Evolutionary conservation across 768 basidiomycete genomes (phyloP).

Genomic region (Suillus paluster): DNA sequence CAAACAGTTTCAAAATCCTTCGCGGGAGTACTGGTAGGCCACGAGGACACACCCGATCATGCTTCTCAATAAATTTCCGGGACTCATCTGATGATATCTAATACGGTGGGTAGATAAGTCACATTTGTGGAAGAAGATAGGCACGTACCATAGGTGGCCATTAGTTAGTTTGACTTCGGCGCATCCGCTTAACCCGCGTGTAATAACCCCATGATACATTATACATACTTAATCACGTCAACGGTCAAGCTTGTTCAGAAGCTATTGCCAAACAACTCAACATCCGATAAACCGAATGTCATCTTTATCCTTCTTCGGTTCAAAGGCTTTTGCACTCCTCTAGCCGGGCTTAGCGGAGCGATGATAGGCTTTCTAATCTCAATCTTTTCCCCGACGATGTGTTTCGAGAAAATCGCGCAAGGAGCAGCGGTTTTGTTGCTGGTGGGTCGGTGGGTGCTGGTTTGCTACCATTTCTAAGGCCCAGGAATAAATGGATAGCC

Average conservation of each 20-base stretch:
- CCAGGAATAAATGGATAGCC: not conserved
- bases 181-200: no score
- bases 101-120: not conserved
- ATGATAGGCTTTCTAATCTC: not conserved
- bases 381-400: not conserved
- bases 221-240: no score
- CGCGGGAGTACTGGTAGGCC: not conserved
- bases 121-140: not conserved
- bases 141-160: slow-evolving; percentile 2
- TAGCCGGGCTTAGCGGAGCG: not conserved
- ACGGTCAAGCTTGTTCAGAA: not conserved
- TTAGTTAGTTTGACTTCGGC: no score
- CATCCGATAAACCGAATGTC: not conserved
- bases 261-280: not conserved
- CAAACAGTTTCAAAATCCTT: not conserved
- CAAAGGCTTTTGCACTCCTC: not conserved
- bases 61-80: slow-evolving; percentile 1
- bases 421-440: not conserved
- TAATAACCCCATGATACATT: not conserved
- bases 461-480: not conserved
- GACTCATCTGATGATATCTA: not conserved
- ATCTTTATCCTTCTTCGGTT: slow-evolving; percentile 1
- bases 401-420: no score
- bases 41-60: not conserved
- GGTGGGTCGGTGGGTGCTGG: no score